A percentile compares a stretch with the other conserved stretches of the same genome.
Conservation (phyloP, 2,329 filamentous ascomycete species). For the Pseudogymnoascus sp. region DNA sequence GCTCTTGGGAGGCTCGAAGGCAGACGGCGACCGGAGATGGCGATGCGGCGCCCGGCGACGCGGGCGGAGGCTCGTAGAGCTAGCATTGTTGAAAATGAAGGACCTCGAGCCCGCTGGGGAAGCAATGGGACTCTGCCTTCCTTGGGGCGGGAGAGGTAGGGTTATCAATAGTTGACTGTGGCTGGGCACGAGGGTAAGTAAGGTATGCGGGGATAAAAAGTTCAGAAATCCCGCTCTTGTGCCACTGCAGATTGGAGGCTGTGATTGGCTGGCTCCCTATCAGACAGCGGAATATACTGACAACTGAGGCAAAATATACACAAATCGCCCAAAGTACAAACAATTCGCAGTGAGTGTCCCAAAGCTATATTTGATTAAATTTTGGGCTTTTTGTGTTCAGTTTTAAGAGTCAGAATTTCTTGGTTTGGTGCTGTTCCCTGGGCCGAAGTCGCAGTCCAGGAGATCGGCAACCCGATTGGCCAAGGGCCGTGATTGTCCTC, state of each 20-base stretch:
- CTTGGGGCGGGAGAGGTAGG: background rate
- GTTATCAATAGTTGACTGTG: constrained; percentile 7
- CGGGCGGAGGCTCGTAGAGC: constrained; percentile 25
- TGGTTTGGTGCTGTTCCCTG: background rate
- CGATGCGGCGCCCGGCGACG: constrained; percentile 24
- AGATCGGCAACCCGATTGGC: constrained; percentile 6
- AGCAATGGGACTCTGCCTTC: constrained; percentile 7
- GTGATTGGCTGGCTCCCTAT: background rate
- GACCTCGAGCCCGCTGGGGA: background rate
- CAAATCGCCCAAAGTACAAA: background rate
- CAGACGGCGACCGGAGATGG: constrained; percentile 19
- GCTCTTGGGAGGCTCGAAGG: constrained; percentile 24
- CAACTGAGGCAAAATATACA: background rate
- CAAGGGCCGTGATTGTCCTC: background rate
- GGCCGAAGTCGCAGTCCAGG: constrained; percentile 2
- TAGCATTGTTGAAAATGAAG: constrained; percentile 21
- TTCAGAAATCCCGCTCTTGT: constrained; percentile 6
- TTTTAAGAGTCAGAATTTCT: background rate
- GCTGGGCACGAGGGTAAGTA: background rate
- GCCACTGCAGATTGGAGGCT: background rate
- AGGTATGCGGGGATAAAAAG: constrained; percentile 8
- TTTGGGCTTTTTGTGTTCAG: background rate
- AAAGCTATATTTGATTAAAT: background rate
- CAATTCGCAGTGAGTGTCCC: background rate
- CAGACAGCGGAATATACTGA: background rate